Evolutionary conservation across 345 rosid species (phyloP), one percentile per base, ranked within the genome.

Genomic region (Gossypium bickii): DNA sequence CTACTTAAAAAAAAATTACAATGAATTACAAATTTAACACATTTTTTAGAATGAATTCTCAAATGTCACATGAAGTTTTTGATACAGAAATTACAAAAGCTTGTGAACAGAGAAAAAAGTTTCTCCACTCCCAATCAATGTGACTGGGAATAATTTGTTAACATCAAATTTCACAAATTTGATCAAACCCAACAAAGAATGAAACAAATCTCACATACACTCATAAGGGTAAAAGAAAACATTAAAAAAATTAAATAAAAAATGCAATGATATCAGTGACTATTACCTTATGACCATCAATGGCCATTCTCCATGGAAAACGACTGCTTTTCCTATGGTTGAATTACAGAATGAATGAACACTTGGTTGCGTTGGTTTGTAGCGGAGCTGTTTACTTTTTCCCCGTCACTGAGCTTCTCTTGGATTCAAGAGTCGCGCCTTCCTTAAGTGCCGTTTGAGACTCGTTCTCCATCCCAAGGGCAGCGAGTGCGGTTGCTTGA

Each of bases 391-490:
- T 25, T 27, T 51, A 58, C 70, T 82, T 85, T 22, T 83, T 72
- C 49, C 78, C 79, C 61, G 79, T 57, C 45, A 52, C 76, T 45
- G 84, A 60, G 22, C 58, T 81, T 88, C 53, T 86, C 51, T 80
- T 87, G 69, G 73, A 85, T 83, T 93, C 98, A 24, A 87, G 91
- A 47, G 86, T 75, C 16, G 93, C 79, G 53, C 89, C 97, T 76
- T 93, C 97, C 58, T 80, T 78, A 43, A 91, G 88, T 71, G 93
- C 92, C 61, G 83, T 77, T 52, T 85, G 87, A 18, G 92, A 91
- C 81, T 93, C 95, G 24, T 77, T 87, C 82, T 89, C 93, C 88
- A 77, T 91, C 69, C 92, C 92, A 68, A 88, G 61, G 64, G 59
- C 74, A 69, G 85, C 74, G 53, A 91, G 97, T 8, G 97, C 92